A percentile compares a stretch with the other conserved stretches of the same genome.
Evolutionary conservation across 2,329 filamentous ascomycete species (phyloP).

Genomic region (Lasiodiplodia hormozganensis): DNA sequence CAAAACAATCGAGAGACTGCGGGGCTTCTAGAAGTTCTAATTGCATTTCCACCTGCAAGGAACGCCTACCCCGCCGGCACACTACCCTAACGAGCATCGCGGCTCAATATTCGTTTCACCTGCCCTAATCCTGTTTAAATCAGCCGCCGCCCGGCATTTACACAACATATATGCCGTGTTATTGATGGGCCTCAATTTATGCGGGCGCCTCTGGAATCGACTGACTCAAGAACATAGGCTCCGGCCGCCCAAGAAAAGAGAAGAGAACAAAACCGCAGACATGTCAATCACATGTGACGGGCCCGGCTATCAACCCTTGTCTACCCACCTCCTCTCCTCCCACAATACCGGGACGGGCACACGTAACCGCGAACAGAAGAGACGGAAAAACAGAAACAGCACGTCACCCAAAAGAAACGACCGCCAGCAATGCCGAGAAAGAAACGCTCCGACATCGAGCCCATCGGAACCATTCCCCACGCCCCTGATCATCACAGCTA

Average conservation of each 20-base stretch:
- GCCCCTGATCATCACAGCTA: not conserved
- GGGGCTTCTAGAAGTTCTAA: constrained; percentile 9
- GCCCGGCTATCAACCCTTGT: constrained; percentile 6
- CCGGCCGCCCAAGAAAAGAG: not conserved
- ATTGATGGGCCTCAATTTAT: not conserved
- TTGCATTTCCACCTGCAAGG: constrained; percentile 21
- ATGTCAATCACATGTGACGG: not conserved
- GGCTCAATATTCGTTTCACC: not conserved
- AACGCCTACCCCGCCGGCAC: constrained; percentile 11
- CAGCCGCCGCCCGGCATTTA: not conserved
- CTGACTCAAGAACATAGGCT: not conserved
- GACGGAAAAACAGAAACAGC: not conserved
- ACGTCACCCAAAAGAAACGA: not conserved
- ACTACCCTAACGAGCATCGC: not conserved
- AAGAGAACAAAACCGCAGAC: not conserved
- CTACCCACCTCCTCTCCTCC: constrained; percentile 9
- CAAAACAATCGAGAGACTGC: not conserved
- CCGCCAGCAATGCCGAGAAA: not conserved
- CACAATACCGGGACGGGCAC: not conserved
- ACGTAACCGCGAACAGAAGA: not conserved
- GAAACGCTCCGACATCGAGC: not conserved
- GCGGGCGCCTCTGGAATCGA: not conserved
- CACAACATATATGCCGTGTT: not conserved
- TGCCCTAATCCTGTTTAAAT: constrained; percentile 1
- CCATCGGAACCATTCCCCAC: not conserved